A percentile compares a stretch with the other conserved stretches of the same genome.
Evolutionary conservation across 2,329 filamentous ascomycete genomes (phyloP).

Genomic region (Nemania bipapillata): DNA sequence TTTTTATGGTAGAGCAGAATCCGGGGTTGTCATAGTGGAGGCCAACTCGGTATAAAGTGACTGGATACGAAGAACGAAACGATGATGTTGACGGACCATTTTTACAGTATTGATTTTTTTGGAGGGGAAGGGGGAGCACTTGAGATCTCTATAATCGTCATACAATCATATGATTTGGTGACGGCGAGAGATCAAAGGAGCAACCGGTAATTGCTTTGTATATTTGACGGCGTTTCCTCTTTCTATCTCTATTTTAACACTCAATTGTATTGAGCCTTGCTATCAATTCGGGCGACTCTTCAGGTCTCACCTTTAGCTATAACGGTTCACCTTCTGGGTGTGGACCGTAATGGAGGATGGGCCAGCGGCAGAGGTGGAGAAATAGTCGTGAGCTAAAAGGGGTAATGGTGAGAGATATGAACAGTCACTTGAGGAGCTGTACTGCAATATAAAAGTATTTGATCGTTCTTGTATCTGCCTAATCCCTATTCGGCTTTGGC

Average conservation of each 20-base stretch:
- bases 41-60: conserved; percentile 42
- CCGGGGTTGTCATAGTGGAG: conserved; percentile 39
- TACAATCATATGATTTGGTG: conserved; percentile 11
- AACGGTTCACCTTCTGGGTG: conserved; percentile 1
- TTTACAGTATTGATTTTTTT: conserved; percentile 25
- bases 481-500: neutral
- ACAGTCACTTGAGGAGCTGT: conserved; percentile 45
- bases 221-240: conserved; percentile 28
- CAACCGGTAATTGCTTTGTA: conserved; percentile 31
- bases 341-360: conserved; percentile 13
- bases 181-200: conserved; percentile 13
- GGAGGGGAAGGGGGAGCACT: neutral
- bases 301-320: conserved; percentile 8
- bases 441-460: conserved; percentile 48
- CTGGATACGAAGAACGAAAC: conserved; percentile 50
- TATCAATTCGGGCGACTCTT: conserved; percentile 18
- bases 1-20: conserved; percentile 40
- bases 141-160: conserved; percentile 9
- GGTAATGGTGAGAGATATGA: conserved; percentile 33
- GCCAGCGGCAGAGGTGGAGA: conserved; percentile 23
- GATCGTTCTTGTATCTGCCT: conserved; percentile 35
- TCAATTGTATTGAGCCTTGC: conserved; percentile 25
- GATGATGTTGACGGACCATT: conserved; percentile 45
- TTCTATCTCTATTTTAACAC: conserved; percentile 10
- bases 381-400: conserved; percentile 14